Conservation (phyloP, 768 basidiomycete genomes). For the Suillus americanus region DNA sequence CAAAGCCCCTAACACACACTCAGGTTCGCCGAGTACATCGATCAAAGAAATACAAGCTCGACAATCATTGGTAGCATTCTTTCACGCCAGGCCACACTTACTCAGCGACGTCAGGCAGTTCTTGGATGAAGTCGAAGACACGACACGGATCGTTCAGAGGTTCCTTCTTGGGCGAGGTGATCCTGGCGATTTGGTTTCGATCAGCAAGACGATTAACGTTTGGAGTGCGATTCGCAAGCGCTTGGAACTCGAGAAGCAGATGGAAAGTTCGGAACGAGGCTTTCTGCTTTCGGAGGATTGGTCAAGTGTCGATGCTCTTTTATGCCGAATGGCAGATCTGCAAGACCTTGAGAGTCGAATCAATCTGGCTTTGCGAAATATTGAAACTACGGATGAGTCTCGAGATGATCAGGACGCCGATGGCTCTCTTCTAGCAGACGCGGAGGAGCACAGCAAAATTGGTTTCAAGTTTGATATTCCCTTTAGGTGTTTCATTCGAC, state of each 20-base stretch:
- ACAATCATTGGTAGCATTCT: constrained; percentile 76
- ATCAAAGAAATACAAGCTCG: constrained; percentile 67
- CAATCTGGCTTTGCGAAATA: constrained; percentile 41
- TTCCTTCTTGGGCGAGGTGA: constrained; percentile 71
- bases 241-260: constrained; percentile 53
- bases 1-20: constrained; percentile 15
- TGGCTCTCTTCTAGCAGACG: constrained; percentile 15
- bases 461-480: constrained; percentile 28
- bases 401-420: constrained; percentile 25
- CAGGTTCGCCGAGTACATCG: constrained; percentile 85
- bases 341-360: constrained; percentile 57
- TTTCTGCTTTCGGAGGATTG: constrained; percentile 41
- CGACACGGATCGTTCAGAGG: constrained; percentile 72
- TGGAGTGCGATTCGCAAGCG: constrained; percentile 57
- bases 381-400: constrained; percentile 20
- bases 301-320: constrained; percentile 52
- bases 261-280: constrained; percentile 41
- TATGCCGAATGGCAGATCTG: constrained; percentile 54
- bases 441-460: constrained; percentile 8
- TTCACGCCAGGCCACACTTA: constrained; percentile 59
- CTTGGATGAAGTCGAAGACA: constrained; percentile 65
- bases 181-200: constrained; percentile 59
- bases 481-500: constrained; percentile 60
- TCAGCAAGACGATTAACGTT: constrained; percentile 58
- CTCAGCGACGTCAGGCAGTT: constrained; percentile 59